phyloP scores from a whole-genome alignment of 2,329 filamentous ascomycete species.

The Colletotrichum orchidophilum region DNA sequence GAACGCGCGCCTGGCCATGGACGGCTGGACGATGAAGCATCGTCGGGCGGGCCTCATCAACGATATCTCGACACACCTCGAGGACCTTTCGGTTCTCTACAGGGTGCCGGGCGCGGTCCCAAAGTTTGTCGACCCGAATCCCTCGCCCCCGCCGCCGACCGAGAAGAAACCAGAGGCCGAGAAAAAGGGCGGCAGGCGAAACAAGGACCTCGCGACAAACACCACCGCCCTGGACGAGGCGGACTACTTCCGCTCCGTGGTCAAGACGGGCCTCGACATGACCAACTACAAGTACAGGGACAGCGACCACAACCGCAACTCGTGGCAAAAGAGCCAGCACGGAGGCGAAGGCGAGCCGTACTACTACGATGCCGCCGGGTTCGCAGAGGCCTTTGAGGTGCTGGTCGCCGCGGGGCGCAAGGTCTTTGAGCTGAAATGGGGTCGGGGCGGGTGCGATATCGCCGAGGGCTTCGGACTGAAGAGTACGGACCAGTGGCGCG shows the following conservation, averaged over 20 bases:
- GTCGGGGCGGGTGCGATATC: slow-evolving; percentile 54
- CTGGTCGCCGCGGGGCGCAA: slow-evolving; percentile 55
- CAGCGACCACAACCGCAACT: slow-evolving; percentile 53
- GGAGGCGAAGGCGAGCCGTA: slow-evolving; percentile 64
- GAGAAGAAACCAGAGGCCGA: slow-evolving; percentile 10
- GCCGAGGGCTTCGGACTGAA: slow-evolving; percentile 46
- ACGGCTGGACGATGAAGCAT: slow-evolving; percentile 51
- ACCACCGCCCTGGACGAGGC: slow-evolving; percentile 25
- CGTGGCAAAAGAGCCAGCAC: slow-evolving; percentile 61
- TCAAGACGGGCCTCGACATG: slow-evolving; percentile 45
- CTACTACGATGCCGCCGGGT: slow-evolving; percentile 57
- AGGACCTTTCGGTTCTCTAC: slow-evolving; percentile 57
- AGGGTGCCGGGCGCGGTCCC: slow-evolving; percentile 49
- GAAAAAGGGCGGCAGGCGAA: not conserved
- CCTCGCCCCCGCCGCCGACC: slow-evolving; percentile 39
- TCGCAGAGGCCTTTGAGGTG: slow-evolving; percentile 54
- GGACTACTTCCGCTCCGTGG: slow-evolving; percentile 35
- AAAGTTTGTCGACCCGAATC: slow-evolving; percentile 49
- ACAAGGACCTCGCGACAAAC: not conserved
- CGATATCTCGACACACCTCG: slow-evolving; percentile 55
- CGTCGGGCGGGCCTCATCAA: slow-evolving; percentile 52
- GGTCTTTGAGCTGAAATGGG: slow-evolving; percentile 56
- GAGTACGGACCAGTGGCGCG: slow-evolving; percentile 56
- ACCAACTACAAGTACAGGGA: slow-evolving; percentile 52
- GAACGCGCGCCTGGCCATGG: slow-evolving; percentile 59